Evolutionary conservation across 768 basidiomycete genomes (phyloP).

Genomic region (Gautieria morchelliformis): DNA sequence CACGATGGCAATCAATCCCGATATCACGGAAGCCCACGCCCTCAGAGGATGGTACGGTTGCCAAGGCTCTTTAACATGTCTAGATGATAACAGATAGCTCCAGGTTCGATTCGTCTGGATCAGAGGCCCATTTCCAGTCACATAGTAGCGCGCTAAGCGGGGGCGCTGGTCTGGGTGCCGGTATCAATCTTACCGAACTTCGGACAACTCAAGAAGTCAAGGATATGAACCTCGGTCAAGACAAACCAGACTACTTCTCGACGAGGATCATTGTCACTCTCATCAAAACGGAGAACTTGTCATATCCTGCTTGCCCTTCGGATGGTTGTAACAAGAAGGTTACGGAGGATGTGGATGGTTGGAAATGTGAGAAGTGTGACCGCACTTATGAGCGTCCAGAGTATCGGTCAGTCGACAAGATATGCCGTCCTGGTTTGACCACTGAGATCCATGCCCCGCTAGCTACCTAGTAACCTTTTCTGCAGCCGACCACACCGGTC

Average conservation of each 20-base stretch:
- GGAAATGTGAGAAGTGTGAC: slow-evolving; percentile 92
- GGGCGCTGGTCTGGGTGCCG: slow-evolving; percentile 27
- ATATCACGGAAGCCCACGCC: slow-evolving; percentile 79
- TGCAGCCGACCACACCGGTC: slow-evolving; percentile 81
- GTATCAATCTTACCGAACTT: slow-evolving; percentile 65
- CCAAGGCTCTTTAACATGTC: not conserved
- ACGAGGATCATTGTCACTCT: slow-evolving; percentile 78
- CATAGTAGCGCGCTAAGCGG: slow-evolving; percentile 39
- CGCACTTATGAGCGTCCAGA: slow-evolving; percentile 60
- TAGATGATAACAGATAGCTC: not conserved
- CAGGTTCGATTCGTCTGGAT: slow-evolving; percentile 64
- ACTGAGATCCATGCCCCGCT: not conserved
- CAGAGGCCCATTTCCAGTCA: slow-evolving; percentile 55
- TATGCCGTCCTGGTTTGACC: not conserved
- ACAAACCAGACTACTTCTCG: slow-evolving; percentile 74
- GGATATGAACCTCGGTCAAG: slow-evolving; percentile 64
- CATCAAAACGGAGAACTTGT: slow-evolving; percentile 71
- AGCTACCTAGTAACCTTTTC: slow-evolving; percentile 81
- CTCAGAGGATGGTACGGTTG: slow-evolving; percentile 72
- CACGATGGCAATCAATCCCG: slow-evolving; percentile 78
- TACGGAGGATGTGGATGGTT: slow-evolving; percentile 51
- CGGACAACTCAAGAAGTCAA: slow-evolving; percentile 72
- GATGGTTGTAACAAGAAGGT: slow-evolving; percentile 88
- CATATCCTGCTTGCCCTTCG: slow-evolving; percentile 83
- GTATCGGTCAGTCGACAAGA: slow-evolving; percentile 51